These are phyloP conservation scores for Chenopodium formosanum DNA, from an alignment of 148 eudicot genomes.

Conservation along the genomic window DNA sequence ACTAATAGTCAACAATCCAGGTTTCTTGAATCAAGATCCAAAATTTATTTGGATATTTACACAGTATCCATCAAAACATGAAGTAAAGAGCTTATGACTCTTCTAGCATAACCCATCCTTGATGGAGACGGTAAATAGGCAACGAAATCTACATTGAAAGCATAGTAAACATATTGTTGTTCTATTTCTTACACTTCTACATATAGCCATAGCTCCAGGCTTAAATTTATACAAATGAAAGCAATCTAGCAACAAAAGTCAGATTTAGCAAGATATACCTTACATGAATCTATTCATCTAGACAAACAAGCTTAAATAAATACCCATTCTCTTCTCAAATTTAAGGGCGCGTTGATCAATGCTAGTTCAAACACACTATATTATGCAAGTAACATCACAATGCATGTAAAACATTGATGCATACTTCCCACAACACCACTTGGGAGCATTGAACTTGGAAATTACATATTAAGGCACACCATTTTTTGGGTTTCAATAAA, in stretches of 20 bases:
- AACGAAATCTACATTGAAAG: background rate
- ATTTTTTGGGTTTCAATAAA: background rate
- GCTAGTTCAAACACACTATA: background rate
- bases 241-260: background rate
- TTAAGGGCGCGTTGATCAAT: background rate
- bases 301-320: background rate
- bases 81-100: background rate
- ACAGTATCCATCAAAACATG: background rate
- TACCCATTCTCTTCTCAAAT: background rate
- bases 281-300: background rate
- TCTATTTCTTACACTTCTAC: background rate
- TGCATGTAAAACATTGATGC: background rate
- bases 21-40: background rate
- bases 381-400: background rate
- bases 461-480: background rate
- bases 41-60: background rate
- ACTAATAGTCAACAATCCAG: background rate
- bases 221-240: background rate
- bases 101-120: background rate
- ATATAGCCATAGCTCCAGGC: background rate
- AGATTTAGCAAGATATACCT: background rate
- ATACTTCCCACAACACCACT: background rate
- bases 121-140: background rate
- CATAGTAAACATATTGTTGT: background rate
- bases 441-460: background rate